phyloP scores from a whole-genome alignment of 768 basidiomycete species.

The Termitomyces sp. region DNA sequence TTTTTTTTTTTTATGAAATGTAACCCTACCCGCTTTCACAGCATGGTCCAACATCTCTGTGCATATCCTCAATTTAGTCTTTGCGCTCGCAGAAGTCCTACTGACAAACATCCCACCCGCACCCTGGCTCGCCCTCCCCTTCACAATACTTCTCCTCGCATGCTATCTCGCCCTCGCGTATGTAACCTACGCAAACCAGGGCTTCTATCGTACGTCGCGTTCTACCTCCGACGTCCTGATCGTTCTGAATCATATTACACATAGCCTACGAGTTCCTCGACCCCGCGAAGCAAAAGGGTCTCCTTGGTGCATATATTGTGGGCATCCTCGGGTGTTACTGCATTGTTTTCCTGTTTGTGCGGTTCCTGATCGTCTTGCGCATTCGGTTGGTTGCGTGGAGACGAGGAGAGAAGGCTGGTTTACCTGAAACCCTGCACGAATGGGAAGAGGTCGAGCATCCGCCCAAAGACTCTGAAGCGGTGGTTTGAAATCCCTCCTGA shows the following conservation, averaged over 20 bases:
- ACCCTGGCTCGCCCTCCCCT: conserved; percentile 48
- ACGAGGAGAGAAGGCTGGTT: conserved; percentile 1
- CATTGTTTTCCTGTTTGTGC: conserved; percentile 49
- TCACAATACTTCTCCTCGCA: conserved; percentile 45
- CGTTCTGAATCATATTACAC: neutral
- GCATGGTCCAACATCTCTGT: conserved; percentile 58
- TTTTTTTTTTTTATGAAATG: no score
- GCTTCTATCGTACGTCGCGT: conserved; percentile 55
- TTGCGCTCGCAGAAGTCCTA: conserved; percentile 55
- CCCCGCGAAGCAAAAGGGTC: conserved; percentile 35
- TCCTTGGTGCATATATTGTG: conserved; percentile 59
- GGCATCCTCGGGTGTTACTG: conserved; percentile 51
- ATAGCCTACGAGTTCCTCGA: conserved; percentile 66
- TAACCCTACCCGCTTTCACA: conserved; percentile 16
- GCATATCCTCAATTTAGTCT: conserved; percentile 56
- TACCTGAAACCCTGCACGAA: conserved; percentile 31
- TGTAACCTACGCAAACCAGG: conserved; percentile 55
- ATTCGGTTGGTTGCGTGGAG: conserved; percentile 21
- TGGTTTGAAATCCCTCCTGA: neutral
- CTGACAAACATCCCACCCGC: conserved; percentile 48
- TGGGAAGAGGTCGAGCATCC: conserved; percentile 40
- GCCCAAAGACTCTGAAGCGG: neutral
- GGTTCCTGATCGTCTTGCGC: conserved; percentile 36
- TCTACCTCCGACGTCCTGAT: neutral
- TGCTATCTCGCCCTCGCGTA: conserved; percentile 67